A percentile compares a stretch with the other conserved stretches of the same genome.
Evolutionary conservation across 2,329 filamentous ascomycete genomes (phyloP).

Genomic region (Meredithiella fracta): DNA sequence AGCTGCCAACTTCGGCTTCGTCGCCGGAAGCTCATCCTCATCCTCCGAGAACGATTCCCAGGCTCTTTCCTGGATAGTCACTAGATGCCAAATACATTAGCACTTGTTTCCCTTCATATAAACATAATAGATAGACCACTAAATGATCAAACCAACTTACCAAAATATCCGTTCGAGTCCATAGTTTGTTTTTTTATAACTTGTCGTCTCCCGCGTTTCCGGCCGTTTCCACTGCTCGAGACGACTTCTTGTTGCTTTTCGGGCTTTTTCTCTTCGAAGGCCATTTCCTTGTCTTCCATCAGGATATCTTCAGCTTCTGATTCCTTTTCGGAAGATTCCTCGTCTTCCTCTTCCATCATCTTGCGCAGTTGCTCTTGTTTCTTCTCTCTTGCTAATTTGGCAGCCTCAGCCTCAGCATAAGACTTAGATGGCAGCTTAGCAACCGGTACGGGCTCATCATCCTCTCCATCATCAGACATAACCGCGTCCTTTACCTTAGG

Average conservation of each 20-base stretch:
- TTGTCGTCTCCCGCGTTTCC: conserved; percentile 58
- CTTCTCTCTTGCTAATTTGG: conserved; percentile 19
- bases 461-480: conserved; percentile 23
- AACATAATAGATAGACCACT: background rate
- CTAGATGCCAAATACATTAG: conserved; percentile 26
- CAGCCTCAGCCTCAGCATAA: conserved; percentile 17
- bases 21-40: conserved; percentile 41
- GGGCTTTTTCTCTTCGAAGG: conserved; percentile 22
- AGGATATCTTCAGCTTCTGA: conserved; percentile 23
- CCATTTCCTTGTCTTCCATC: conserved; percentile 23
- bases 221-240: conserved; percentile 37
- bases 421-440: no score
- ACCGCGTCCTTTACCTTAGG: conserved; percentile 9
- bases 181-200: conserved; percentile 75
- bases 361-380: conserved; percentile 25
- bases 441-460: conserved; percentile 21
- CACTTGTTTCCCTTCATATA: background rate
- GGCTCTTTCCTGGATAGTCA: conserved; percentile 65
- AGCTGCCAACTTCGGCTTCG: conserved; percentile 32
- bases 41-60: conserved; percentile 96
- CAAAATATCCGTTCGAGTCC: conserved; percentile 79
- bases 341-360: conserved; percentile 36
- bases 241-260: conserved; percentile 32
- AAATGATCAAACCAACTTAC: conserved; percentile 30
- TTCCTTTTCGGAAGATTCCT: conserved; percentile 20